phyloP scores from a whole-genome alignment of 257 asterid genomes.

The Solanum habrochaites region DNA sequence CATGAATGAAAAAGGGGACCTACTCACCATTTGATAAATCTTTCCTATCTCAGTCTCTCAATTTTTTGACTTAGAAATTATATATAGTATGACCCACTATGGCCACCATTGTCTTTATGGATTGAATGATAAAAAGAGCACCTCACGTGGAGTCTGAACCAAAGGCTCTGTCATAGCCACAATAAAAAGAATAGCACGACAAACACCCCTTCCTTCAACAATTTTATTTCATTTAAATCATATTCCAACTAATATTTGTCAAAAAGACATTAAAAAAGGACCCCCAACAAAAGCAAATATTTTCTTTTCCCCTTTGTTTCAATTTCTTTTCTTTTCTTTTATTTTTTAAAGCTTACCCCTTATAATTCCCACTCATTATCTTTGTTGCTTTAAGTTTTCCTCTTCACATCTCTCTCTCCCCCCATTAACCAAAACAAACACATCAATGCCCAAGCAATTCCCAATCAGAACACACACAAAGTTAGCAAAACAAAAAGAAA shows the following conservation, averaged over 20 bases:
- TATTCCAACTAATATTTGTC: conserved; percentile 35
- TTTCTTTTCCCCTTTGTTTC: conserved; percentile 19
- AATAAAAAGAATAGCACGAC: conserved; percentile 19
- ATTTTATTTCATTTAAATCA: not conserved
- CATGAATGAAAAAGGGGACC: not conserved
- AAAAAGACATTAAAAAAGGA: conserved; percentile 10
- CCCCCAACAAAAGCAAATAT: conserved; percentile 17
- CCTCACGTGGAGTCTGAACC: conserved; percentile 99
- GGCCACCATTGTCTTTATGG: conserved; percentile 92
- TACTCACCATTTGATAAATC: not conserved
- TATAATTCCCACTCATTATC: conserved; percentile 92
- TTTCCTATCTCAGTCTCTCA: conserved; percentile 23
- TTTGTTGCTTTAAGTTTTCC: conserved; percentile 85
- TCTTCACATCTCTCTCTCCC: conserved; percentile 24
- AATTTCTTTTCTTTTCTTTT: not conserved
- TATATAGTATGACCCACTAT: conserved; percentile 39
- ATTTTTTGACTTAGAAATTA: conserved; percentile 31
- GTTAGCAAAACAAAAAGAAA: conserved; percentile 17
- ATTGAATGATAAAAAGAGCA: conserved; percentile 96
- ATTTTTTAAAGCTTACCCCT: conserved; percentile 67
- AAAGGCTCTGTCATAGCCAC: conserved; percentile 69
- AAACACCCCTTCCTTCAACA: not conserved
- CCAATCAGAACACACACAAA: not conserved
- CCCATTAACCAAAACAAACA: not conserved
- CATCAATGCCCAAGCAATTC: not conserved